Evolutionary conservation across 768 basidiomycete genomes (phyloP), one percentile per base, ranked within the genome.

Genomic region (Macrolepiota albuminosa): DNA sequence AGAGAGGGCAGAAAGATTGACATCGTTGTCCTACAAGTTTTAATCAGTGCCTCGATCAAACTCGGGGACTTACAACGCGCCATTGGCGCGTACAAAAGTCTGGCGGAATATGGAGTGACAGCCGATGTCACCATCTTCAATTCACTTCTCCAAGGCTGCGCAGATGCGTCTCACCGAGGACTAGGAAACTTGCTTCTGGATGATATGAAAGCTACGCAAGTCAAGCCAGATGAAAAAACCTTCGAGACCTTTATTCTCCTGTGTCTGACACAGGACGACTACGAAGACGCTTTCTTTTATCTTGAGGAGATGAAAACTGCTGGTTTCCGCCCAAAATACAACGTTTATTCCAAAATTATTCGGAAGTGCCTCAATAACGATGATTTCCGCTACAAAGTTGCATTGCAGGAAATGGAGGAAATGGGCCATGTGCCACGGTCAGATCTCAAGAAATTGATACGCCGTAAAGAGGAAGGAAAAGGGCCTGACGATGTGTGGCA

Each of bases 281-380:
- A 93, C 71, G 92, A 94, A 67, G 91, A 93, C 61, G 91, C 92
- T 0, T 95, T 95, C 74, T 87, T 85, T 68, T 93, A 91, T 72
- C 79, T 96, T 36, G 92, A 94, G 69, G 88, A 91, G 75, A 91
- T 93, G 89, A 94, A 95, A 71, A 72, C 77, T 0, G 80, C 79
- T 39, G 76, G 76, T 9, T 75, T 84, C 65, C 66, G 75, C n/a
- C 91, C 93, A 0, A 70, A 81, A 10, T 66, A 66, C 29, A 66
- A 67, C 1, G 72, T 87, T 34, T 95, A 95, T 71, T 78, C 81
- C 37, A 74, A 75, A 1, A 73, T 95, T 59, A 72, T 87, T 46
- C 75, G 76, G 49, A 86, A 79, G 65, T 93, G 89, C 65, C 69
- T 84, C 14, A 62, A 67, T 18, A 70, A 71, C 21, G 76, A 76